Evolutionary conservation across 768 basidiomycete species (phyloP), one percentile per base, ranked within the genome.

Genomic region (Lactarius evosmus): DNA sequence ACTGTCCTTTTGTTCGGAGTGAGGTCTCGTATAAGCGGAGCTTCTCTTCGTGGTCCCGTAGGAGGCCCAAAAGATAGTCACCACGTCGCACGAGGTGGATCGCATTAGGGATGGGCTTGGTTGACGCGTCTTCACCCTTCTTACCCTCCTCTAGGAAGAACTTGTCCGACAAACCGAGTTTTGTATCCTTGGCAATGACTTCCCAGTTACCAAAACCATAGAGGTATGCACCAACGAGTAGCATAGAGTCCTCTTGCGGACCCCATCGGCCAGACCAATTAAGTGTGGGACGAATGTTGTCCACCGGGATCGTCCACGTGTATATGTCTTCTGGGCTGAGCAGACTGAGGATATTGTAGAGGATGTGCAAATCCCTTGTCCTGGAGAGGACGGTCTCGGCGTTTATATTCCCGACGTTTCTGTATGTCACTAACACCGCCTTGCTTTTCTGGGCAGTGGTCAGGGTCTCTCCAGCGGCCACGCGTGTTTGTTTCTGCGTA

Each of bases 151-250:
- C 97, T 57, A 99, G 81, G 85, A 98, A 98, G 79, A 99, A 96
- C 73, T 98, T 98, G 74, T 89, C 93, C 1, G 86, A 83, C 16
- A 99, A 81, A 2, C 86, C 85, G 14, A 99, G 85, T 64, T 84
- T 84, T 14, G 84, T 74, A 73, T 99, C 97, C 76, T 95, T 92
- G 61, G 86, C 84, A 82, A 98, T 98, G 29, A 84, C 83, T 72
- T 98, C 97, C 97, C 97, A 99, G 71, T 90, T 92, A 16, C 95
- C 96, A 72, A 98, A 96, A 22, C 97, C 97, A 69, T 98, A 89
- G 22, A 89, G 71, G 79, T 83, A 98, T 11, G 97, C 93, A 38
- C 97, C 97, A 53, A 98, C 88, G 40, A 99, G 83, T 19, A 99
- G 81, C 86, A 95, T 92, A 4, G 95, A 87, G 74, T 99, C 97